Percentiles rank a stretch among this genome's conserved stretches.
Evolutionary conservation across 495 filamentous ascomycete genomes (phyloP).

Genomic region (Hypoxylon lenormandii): DNA sequence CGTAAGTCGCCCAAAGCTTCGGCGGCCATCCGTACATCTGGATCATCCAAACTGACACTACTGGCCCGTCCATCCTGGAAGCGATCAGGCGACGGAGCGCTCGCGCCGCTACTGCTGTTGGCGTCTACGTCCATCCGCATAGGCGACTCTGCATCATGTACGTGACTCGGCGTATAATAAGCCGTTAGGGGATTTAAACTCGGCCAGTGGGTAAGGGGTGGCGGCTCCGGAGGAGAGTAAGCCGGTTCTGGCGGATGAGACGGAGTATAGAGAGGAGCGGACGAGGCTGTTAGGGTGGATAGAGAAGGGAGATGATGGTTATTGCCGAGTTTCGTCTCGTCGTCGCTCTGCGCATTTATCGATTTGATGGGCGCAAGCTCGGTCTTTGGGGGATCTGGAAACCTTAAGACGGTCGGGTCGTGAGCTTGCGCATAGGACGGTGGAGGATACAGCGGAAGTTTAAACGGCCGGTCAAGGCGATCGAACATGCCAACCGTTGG

Average conservation of each 20-base stretch:
- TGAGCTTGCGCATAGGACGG: slow-evolving; percentile 59
- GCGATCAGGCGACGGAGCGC: slow-evolving; percentile 58
- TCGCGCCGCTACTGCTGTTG: slow-evolving; percentile 54
- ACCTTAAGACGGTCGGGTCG: slow-evolving; percentile 54
- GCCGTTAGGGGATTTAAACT: slow-evolving; percentile 66
- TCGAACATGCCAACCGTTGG: slow-evolving; percentile 27
- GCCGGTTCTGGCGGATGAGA: slow-evolving; percentile 46
- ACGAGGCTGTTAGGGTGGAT: slow-evolving; percentile 55
- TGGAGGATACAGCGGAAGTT: slow-evolving; percentile 50
- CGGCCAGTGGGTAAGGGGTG: slow-evolving; percentile 60
- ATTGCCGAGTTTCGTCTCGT: slow-evolving; percentile 23
- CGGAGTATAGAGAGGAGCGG: slow-evolving; percentile 38
- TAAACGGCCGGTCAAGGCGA: slow-evolving; percentile 44
- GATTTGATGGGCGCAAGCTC: slow-evolving; percentile 60
- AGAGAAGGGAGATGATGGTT: slow-evolving; percentile 57
- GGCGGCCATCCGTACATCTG: slow-evolving; percentile 81
- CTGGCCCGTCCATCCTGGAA: slow-evolving; percentile 55
- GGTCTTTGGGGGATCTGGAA: slow-evolving; percentile 51
- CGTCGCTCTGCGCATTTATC: slow-evolving; percentile 27
- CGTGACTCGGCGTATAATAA: slow-evolving; percentile 63
- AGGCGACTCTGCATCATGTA: slow-evolving; percentile 51
- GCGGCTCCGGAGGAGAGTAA: slow-evolving; percentile 46
- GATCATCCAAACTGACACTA: slow-evolving; percentile 82
- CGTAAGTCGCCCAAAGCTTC: slow-evolving; percentile 87
- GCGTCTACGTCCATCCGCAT: slow-evolving; percentile 51